Evolutionary conservation across 2,329 filamentous ascomycete genomes (phyloP).

Genomic region (Fusarium compactum): DNA sequence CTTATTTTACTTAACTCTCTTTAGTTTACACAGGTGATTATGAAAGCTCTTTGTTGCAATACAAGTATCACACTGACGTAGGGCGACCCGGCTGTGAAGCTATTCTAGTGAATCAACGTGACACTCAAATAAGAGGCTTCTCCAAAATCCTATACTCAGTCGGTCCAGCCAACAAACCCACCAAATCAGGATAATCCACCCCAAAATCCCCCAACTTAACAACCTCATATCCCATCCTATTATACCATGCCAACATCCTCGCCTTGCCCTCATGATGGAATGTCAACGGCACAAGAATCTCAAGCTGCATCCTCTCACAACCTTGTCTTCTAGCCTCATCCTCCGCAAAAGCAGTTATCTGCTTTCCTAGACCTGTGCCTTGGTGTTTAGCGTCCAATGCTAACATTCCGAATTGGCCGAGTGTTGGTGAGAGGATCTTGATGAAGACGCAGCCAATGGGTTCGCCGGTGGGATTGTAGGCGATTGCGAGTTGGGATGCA

Average conservation of each 20-base stretch:
- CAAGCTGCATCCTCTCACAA: conserved; percentile 48
- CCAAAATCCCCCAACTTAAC: conserved; percentile 46
- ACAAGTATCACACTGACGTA: too few relatives aligned
- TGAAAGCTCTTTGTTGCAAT: too few relatives aligned
- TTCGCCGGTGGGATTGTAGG: conserved; percentile 14
- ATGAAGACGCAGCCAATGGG: conserved; percentile 47
- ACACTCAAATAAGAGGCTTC: conserved; percentile 30
- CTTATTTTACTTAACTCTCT: not conserved
- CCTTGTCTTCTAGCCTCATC: conserved; percentile 44
- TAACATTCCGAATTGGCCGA: conserved; percentile 49
- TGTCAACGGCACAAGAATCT: conserved; percentile 46
- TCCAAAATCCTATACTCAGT: conserved; percentile 48
- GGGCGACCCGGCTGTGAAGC: not conserved
- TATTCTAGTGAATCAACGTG: not conserved
- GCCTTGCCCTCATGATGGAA: conserved; percentile 47
- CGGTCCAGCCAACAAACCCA: conserved; percentile 44
- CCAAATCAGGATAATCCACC: conserved; percentile 47
- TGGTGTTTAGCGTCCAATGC: conserved; percentile 42
- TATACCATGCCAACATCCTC: conserved; percentile 48
- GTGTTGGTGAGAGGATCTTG: conserved; percentile 33
- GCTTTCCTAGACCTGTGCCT: conserved; percentile 44
- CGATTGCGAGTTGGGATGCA: conserved; percentile 43
- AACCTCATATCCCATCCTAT: conserved; percentile 46
- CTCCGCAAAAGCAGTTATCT: conserved; percentile 47
- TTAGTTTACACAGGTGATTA: not conserved